Evolutionary conservation across 768 basidiomycete species (phyloP), one percentile per base, ranked within the genome.

Genomic region (Kwoniella botswanensis): DNA sequence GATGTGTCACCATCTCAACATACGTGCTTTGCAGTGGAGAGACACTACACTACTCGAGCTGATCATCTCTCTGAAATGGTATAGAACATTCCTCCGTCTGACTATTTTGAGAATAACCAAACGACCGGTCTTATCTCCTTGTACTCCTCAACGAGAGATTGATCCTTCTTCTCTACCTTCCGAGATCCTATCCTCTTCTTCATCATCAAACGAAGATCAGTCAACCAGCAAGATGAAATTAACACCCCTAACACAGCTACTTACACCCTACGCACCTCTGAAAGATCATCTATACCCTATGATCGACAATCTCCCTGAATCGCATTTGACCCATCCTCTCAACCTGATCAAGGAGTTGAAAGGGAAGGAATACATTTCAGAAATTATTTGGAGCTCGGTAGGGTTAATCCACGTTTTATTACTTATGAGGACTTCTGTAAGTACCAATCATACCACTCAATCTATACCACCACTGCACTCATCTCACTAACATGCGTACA

Each of bases 91-190:
- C 29, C 87, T 98, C 52, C 90, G 93, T 17, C 83, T 97, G 13
- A 76, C 89, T 9, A 84, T 98, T 22, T 83, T 98, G 64, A 87
- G 87, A 63, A 86, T 91, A 71, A 95, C 94, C 1, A 88, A 87
- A 63, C 86, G 92, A 74, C 93, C 96, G 12, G 78, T 94, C 24
- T 81, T 95, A 13, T 87, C 88, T 1, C 90, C 91, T 2, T 90
- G 92, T 21, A 89, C 94, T 65, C 93, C 94, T 15, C 92, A 93
- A 83, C 89, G 94, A 63, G 93, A 94, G 74, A 87, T 93, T 72
- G 94, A 95, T 82, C 91, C 92, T 4, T 86, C 91, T 5, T 86
- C 87, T 57, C 79, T 93, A 9, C 87, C 90, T 15, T 81, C 87
- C 11, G 72, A 70, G 35, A 63, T 73, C 53, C 67, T 77, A 43